Base-by-base conservation (phyloP, 2,329 filamentous ascomycete genomes). In the Fusarium sp. region DNA sequence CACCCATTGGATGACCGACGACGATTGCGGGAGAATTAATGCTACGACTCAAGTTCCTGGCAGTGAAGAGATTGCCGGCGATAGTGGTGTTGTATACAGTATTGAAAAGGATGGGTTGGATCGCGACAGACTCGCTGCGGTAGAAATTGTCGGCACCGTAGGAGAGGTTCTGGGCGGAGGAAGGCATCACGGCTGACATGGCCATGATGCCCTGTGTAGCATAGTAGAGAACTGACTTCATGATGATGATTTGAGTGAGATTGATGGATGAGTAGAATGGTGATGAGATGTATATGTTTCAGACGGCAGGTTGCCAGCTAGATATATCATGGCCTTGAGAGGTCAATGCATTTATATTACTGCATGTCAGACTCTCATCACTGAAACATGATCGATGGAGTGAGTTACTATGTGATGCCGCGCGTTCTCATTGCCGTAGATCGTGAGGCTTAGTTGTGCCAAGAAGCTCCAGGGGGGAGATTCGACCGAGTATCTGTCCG, bases 111-210 rank as follows among this genome's bases (percentile, higher is more conserved):
- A 60, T 33, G 3, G 50, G 50, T 26, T 57, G 58, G 4, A 44
- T 46, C 0, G 20, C 9, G 26, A 60, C 26, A 6, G 6, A 3
- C 4, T 56, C 40, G 26, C 50, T 57, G 4, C 33, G 50, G 50
- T 57, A 60, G 33, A 60, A 57, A 17, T 60, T 60, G 13, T 57
- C 58, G 17, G 58, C 58, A 11, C 50, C 41, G 7, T 32, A 40
- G 2, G 58, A 60, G 7, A 60, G 40, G 14, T 57, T 57, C 6
- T 57, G 58, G 0, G 58, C 58, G 3, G 33, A 35, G 14, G 7
- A 26, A 3, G 58, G 17, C 8, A 46, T 11, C 2, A 20, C 6
- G 5, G 6, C 10, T 14, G 54, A 5, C 7, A 45, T 3, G 6
- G 38, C n/a, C 52, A 45, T 26, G 27, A 30, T 23, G 38, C 52